A percentile compares a stretch with the other conserved stretches of the same genome.
These are phyloP conservation scores for Penicillium sp. DNA, from an alignment of 2,329 filamentous ascomycete species.

Conservation along the genomic window DNA sequence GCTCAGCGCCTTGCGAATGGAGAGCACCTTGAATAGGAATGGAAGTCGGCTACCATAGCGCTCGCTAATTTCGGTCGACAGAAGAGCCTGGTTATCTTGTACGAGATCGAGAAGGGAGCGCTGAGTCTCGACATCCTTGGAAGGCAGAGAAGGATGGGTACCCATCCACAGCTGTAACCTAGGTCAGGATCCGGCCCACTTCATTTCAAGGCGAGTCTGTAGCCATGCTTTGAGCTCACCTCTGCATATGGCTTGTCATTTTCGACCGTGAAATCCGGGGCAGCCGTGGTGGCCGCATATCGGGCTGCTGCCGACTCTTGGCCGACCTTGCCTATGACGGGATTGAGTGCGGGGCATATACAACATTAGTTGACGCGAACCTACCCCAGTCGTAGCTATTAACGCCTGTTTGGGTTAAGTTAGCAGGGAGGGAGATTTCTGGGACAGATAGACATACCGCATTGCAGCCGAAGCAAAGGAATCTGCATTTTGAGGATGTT, in stretches of 20 bases:
- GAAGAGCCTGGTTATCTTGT: constrained; percentile 80
- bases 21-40: constrained; percentile 97
- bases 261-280: constrained; percentile 74
- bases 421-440: neutral
- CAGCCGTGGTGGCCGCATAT: constrained; percentile 83
- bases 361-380: constrained; percentile 32
- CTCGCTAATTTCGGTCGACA: constrained; percentile 72
- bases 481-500: constrained; percentile 64
- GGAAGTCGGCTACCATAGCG: constrained; percentile 83
- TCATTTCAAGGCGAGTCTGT: neutral
- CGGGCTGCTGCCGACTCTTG: constrained; percentile 83
- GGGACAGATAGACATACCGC: constrained; percentile 50
- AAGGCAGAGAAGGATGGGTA: constrained; percentile 93
- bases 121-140: constrained; percentile 82
- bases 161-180: constrained; percentile 89
- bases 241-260: constrained; percentile 93
- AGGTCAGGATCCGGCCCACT: constrained; percentile 8
- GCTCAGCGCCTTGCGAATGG: constrained; percentile 91
- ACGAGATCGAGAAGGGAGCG: constrained; percentile 86
- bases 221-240: constrained; percentile 51
- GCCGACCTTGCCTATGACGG: constrained; percentile 75
- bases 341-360: constrained; percentile 33
- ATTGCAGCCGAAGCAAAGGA: constrained; percentile 76
- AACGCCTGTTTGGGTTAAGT: constrained; percentile 64
- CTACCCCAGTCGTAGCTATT: constrained; percentile 98